Percentiles rank a stretch among this genome's conserved stretches.
phyloP scores from a whole-genome alignment of 371 early-diverging fungal species.

The Saksenaea oblongispora region DNA sequence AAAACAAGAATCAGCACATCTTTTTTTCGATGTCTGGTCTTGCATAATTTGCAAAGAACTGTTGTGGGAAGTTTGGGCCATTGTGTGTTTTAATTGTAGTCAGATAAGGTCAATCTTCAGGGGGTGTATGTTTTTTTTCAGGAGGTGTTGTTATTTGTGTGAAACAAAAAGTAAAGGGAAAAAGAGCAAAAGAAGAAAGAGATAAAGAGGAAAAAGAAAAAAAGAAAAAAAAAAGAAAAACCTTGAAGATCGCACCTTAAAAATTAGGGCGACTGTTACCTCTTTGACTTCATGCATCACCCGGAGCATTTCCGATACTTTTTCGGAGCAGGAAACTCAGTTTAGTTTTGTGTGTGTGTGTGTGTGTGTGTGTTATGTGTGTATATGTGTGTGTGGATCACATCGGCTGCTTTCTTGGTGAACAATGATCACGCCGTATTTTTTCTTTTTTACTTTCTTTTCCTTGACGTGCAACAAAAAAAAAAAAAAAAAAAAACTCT shows the following conservation, averaged over 20 bases:
- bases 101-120: conserved; percentile 6
- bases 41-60: not conserved
- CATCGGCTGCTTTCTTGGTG: not conserved
- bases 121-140: not conserved
- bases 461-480: not conserved
- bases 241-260: not conserved
- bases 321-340: not conserved
- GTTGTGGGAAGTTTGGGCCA: conserved; percentile 11
- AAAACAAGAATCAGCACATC: not conserved
- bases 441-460: not conserved
- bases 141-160: conserved; percentile 2
- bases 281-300: conserved; percentile 1
- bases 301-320: conserved; percentile 1
- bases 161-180: not conserved
- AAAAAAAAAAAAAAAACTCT: not conserved
- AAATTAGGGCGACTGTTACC: conserved; percentile 13
- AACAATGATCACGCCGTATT: conserved; percentile 5
- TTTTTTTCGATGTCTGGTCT: conserved; percentile 2
- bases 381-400: not conserved
- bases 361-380: not conserved
- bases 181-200: conserved; percentile 11
- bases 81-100: conserved; percentile 5
- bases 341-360: not conserved
- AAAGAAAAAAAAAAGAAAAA: not conserved
- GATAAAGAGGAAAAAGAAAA: conserved; percentile 10